Percentiles rank a stretch among this genome's conserved stretches.
Evolutionary conservation across 768 basidiomycete species (phyloP).

Genomic region (Albatrellus ellisii): DNA sequence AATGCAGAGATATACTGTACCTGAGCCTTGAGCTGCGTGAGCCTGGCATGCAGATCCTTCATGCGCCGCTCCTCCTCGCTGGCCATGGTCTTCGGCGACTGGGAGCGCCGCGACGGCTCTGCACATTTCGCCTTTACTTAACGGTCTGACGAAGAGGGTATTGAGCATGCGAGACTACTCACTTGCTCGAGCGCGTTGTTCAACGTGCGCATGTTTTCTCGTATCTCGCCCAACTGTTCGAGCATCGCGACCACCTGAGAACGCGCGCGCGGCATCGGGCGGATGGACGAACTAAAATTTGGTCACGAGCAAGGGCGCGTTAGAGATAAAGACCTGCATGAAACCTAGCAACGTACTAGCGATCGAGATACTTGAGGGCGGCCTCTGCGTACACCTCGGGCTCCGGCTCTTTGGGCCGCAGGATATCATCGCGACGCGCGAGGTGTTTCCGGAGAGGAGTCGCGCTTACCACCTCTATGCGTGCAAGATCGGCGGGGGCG

Average conservation of each 20-base stretch:
- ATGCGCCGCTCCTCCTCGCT: conserved; percentile 30
- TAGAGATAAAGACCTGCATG: not conserved
- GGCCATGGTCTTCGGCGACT: conserved; percentile 18
- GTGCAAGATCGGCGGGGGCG: conserved; percentile 32
- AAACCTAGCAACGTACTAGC: conserved; percentile 41
- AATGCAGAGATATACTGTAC: conserved; percentile 14
- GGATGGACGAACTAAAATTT: conserved; percentile 20
- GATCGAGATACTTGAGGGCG: conserved; percentile 62
- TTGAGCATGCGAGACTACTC: conserved; percentile 8
- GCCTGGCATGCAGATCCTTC: conserved; percentile 27
- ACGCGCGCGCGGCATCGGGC: conserved; percentile 37
- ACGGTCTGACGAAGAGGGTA: conserved; percentile 9
- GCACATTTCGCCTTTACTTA: conserved; percentile 15
- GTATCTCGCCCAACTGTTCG: conserved; percentile 24
- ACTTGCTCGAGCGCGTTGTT: conserved; percentile 28
- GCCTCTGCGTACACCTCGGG: conserved; percentile 70
- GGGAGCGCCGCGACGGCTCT: conserved; percentile 15
- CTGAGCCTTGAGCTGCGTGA: conserved; percentile 27
- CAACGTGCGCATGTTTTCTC: conserved; percentile 24
- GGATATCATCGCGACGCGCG: conserved; percentile 22
- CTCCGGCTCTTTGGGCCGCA: conserved; percentile 34
- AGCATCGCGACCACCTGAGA: conserved; percentile 26
- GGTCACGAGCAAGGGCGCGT: not conserved
- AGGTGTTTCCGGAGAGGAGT: conserved; percentile 48
- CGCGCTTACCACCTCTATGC: conserved; percentile 54